Percentiles rank a stretch among this genome's conserved stretches.
Conservation (phyloP, 768 basidiomycete genomes). For the Leccinellum luteum region DNA sequence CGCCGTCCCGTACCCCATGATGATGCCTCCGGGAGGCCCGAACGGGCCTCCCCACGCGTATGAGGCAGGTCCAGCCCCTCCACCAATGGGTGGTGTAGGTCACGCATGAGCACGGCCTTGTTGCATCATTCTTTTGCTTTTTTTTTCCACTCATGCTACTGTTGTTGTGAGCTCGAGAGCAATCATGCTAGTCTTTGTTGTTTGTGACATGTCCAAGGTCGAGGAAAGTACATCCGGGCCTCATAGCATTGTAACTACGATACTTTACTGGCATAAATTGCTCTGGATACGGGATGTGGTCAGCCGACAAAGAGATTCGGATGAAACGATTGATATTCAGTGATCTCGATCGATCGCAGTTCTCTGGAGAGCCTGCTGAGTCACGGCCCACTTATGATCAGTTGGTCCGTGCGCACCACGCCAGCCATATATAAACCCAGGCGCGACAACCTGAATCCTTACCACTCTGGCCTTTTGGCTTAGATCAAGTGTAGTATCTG, state of each 20-base stretch:
- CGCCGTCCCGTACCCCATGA: slow-evolving; percentile 87
- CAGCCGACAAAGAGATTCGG: not conserved
- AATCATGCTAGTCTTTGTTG: slow-evolving; percentile 27
- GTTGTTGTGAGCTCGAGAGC: slow-evolving; percentile 30
- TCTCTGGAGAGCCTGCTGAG: not conserved
- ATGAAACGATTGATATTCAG: not conserved
- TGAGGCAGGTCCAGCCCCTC: slow-evolving; percentile 67
- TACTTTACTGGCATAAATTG: slow-evolving; percentile 25
- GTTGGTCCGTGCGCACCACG: slow-evolving; percentile 19
- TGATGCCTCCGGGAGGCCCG: slow-evolving; percentile 71
- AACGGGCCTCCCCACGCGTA: slow-evolving; percentile 69
- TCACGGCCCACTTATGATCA: not conserved
- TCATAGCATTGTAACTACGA: slow-evolving; percentile 28
- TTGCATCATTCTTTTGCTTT: slow-evolving; percentile 8
- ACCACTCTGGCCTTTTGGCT: slow-evolving; percentile 57
- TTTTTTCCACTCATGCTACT: slow-evolving; percentile 9
- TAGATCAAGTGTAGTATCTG: slow-evolving; percentile 80
- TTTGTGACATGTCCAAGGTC: slow-evolving; percentile 22
- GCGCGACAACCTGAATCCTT: slow-evolving; percentile 8
- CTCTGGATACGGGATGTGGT: slow-evolving; percentile 22
- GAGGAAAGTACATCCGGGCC: slow-evolving; percentile 8
- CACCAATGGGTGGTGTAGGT: slow-evolving; percentile 69
- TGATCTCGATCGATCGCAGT: too few relatives aligned
- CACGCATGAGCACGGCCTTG: slow-evolving; percentile 48
- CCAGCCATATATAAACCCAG: not conserved